phyloP scores from a whole-genome alignment of 2,329 filamentous ascomycete genomes.

The Tolypocladium tundrense region DNA sequence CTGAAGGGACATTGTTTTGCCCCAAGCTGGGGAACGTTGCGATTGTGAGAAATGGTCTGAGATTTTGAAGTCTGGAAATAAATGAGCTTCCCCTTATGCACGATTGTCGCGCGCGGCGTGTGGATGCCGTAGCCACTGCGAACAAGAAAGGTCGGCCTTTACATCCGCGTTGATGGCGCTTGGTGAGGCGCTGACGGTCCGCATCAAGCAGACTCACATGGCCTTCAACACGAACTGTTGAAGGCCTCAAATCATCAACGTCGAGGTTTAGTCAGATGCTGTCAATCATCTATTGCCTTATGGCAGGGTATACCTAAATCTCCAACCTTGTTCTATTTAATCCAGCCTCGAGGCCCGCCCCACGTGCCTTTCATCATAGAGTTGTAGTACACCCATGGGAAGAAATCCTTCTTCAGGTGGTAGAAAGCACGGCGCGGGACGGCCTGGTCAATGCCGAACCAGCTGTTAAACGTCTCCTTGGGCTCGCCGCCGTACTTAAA shows the following conservation, averaged over 20 bases:
- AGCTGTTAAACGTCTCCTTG: constrained; percentile 49
- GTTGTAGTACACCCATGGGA: constrained; percentile 55
- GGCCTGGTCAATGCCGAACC: constrained; percentile 47
- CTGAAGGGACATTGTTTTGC: neutral
- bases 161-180: too few relatives aligned
- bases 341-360: constrained; percentile 29
- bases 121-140: too few relatives aligned
- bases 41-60: neutral
- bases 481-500: constrained; percentile 55
- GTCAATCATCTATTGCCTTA: neutral
- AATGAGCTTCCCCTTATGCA: too few relatives aligned
- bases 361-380: constrained; percentile 52
- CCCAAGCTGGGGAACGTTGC: neutral
- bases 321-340: neutral
- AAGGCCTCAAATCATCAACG: too few relatives aligned
- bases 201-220: too few relatives aligned
- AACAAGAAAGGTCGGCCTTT: too few relatives aligned
- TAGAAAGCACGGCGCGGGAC: constrained; percentile 47
- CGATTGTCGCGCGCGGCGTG: too few relatives aligned
- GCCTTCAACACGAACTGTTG: too few relatives aligned
- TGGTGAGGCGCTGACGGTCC: too few relatives aligned
- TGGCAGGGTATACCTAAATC: neutral
- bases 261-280: too few relatives aligned
- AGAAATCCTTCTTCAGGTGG: constrained; percentile 56
- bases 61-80: neutral